Evolutionary conservation across 2,329 filamentous ascomycete species (phyloP), one percentile per base, ranked within the genome.

Genomic region (Lithohypha guttulata): DNA sequence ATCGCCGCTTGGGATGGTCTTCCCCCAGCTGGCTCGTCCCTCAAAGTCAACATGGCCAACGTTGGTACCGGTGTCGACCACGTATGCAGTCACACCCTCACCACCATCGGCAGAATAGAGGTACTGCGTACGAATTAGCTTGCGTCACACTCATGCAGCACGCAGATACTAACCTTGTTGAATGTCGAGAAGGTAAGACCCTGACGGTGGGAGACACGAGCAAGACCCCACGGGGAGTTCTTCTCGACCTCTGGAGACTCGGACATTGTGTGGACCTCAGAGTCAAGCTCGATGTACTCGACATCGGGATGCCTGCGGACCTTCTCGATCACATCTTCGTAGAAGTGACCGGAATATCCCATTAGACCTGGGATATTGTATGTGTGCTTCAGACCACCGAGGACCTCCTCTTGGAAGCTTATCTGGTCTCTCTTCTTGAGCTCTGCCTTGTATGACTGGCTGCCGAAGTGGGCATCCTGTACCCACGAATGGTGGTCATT

Each of bases 11-110:
- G 93, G 93, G 54, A 98, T 87, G 52, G 91, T 98, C 77, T 93
- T 91, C 61, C 91, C 91, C 91, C 91, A 98, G 56, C 76, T 71
- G 53, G 93, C 91, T 63, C 91, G 87, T 47, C 84, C 91, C 66
- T 93, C 89, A 50, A 98, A 98, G 68, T 98, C 91, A 52, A 93
- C 86, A 69, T 98, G 91, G 34, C 89, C 76, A 52, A 71, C 64
- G 71, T 95, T 95, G 73, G 84, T 93, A 57, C 91, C 93, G 41
- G 91, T 98, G 68, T 98, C 91, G 57, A 98, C 94, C 50, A 98
- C 83, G 59, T 98, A 98, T 58, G 91, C 91, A 65, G 98, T 91
- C 53, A 98, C 91, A 61, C 91, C 93, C 71, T 96, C 87, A 61
- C 91, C 91, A 59, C 83, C 89, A 39, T 93, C 81, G 41, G 75